Evolutionary conservation across 139 green algal species (phyloP), one percentile per base, ranked within the genome.

Genomic region (Coelastrella sp.): DNA sequence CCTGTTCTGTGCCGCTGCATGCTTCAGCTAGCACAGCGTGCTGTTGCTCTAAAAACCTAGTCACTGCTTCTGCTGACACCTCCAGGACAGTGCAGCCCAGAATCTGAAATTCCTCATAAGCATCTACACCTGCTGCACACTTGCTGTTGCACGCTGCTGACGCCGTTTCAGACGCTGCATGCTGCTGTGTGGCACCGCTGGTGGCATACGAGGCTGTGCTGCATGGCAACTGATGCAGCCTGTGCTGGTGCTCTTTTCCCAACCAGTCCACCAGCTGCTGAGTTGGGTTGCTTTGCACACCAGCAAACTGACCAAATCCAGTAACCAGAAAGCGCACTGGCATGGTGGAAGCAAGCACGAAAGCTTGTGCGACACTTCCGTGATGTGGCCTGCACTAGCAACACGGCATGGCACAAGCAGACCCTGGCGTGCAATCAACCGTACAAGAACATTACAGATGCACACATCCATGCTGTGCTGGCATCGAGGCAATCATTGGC

Each of bases 221-320:
- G 61, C 61, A 71, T 71, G 61, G 8, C 10, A 13, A 10, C 11
- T 71, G 8, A 71, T 76, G 68, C 14, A 32, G 16, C 3, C 14
- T 3, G 22, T 76, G 68, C 17, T 76, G 68, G 16, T 76, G 68
- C 68, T 76, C 14, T n/a, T 76, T 23, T 76, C 16, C 7, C 7
- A 83, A 54, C 77, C 77, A 83, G 13, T 64, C 54, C 47, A 83
- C 77, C 14, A 83, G 54, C 19, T 80, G n/a, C 8, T 74, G 16
- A 10, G 88, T 92, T 3, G 88, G 88, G 56, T 92, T 92, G 14
- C 19, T 20, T 14, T 47, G 23, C 3, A 92, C 88, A 57, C 92
- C 92, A 7, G 13, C 5, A 23, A 94, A 94, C 32, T 76, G 59
- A 7, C 86, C 83, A 61, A 94, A 94, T 16, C 92, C 92, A 23